Evolutionary conservation across 1,284 basidiomycete genomes (phyloP), one percentile per base, ranked within the genome.

Genomic region (Cryptococcus floricola): DNA sequence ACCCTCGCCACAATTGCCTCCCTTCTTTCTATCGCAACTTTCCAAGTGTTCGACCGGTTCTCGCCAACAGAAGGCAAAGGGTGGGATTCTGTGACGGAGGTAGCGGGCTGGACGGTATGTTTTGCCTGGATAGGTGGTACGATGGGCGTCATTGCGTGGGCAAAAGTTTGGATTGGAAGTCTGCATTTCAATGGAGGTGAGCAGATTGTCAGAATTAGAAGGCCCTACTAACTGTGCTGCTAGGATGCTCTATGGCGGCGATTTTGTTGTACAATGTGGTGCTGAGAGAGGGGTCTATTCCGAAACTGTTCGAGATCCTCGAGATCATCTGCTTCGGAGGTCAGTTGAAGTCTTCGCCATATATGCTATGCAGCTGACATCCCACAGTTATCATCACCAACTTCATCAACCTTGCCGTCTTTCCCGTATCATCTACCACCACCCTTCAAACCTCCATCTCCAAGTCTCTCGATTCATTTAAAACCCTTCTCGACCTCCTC

Each of bases 171-270:
- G 85, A 90, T 97, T 79, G 84, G 80, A 9, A 94, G 89, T 70
- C 88, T 91, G 1, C 86, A 87, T 16, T 97, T 95, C 74, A 93
- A 92, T 67, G 89, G 90, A n/a, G 91, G 90, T 84, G 73, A 68
- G 28, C 28, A 28, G 19, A 48, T 12, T 10, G n/a, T 28, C 28
- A 31, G 9, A n/a, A 34, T 10, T 34, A 6, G 31, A 34, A 10
- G 10, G 10, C 31, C 31, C 10, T 34, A 5, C 31, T 25, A 48
- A 56, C 52, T 53, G 56, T 56, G n/a, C 14, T 43, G 31, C 39
- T 53, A 87, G 91, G 91, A 5, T 92, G 89, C 67, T 93, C 89
- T 50, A 94, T 95, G 91, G 87, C 86, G 0, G 84, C 87, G 0
- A 91, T 95, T 46, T 87, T 90, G 27, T 81, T 93, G 25, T 91